Percentiles rank a stretch among this genome's conserved stretches.
Evolutionary conservation across 2,329 filamentous ascomycete species (phyloP).

Genomic region (Trichoderma endophyticum): DNA sequence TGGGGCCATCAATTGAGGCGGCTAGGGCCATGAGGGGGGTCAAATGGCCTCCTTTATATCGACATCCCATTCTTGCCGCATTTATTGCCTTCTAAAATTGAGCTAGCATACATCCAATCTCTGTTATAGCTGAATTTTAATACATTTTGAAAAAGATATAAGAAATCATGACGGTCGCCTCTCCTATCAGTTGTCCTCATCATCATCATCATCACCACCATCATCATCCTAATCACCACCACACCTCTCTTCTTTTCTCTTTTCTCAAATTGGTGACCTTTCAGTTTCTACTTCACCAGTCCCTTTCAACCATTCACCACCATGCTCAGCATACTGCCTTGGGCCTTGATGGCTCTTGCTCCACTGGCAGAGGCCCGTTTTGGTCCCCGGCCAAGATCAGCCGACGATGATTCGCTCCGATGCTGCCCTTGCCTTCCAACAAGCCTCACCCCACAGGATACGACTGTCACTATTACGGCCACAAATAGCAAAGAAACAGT

Average conservation of each 20-base stretch:
- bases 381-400: conserved; percentile 21
- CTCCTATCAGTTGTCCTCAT: background rate
- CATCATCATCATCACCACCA: background rate
- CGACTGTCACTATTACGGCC: conserved; percentile 27
- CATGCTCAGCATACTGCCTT: conserved; percentile 29
- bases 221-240: background rate
- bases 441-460: conserved; percentile 15
- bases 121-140: too few relatives aligned
- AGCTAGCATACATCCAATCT: background rate
- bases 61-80: background rate
- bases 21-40: background rate
- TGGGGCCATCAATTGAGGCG: too few relatives aligned
- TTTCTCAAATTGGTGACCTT: background rate
- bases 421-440: conserved; percentile 31
- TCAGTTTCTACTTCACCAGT: fast-evolving
- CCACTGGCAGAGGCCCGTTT: conserved; percentile 29
- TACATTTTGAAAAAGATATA: background rate
- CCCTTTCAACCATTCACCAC: background rate
- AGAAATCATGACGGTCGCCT: background rate
- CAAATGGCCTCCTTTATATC: conserved; percentile 10
- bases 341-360: conserved; percentile 28
- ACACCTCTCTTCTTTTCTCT: background rate
- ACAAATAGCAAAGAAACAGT: conserved; percentile 29
- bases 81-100: background rate
- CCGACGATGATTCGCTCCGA: conserved; percentile 22